These are phyloP conservation scores for Candida patagonica DNA, from an alignment of 805 yeast species.

Conservation along the genomic window DNA sequence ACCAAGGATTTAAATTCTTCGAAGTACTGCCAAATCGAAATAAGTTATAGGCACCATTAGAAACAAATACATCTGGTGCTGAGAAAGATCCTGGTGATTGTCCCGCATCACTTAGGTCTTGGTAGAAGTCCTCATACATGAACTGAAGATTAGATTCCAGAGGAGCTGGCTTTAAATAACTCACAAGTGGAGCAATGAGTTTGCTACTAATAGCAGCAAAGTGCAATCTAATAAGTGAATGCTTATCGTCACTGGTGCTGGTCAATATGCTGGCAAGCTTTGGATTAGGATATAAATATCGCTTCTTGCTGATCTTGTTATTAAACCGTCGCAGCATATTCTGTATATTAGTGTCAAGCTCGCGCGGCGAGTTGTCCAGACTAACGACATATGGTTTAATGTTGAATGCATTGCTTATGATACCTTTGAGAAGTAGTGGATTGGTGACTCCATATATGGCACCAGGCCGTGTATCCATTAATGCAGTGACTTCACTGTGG, in stretches of 20 bases:
- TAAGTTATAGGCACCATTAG: too few relatives aligned
- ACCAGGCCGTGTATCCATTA: slow-evolving; percentile 1
- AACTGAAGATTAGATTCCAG: slow-evolving; percentile 5
- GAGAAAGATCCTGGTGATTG: too few relatives aligned
- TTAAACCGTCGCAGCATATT: not conserved
- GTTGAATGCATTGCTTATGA: not conserved
- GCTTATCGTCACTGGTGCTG: slow-evolving; percentile 4
- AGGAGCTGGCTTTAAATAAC: slow-evolving; percentile 7
- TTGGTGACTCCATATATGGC: slow-evolving; percentile 20
- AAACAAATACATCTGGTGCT: too few relatives aligned
- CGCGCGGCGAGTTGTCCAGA: not conserved
- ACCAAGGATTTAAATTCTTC: too few relatives aligned
- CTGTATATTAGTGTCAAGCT: slow-evolving; percentile 1
- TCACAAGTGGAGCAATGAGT: slow-evolving; percentile 15
- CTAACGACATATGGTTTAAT: not conserved
- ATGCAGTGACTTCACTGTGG: slow-evolving; percentile 12
- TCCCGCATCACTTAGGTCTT: slow-evolving; percentile 3
- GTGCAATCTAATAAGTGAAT: slow-evolving; percentile 13
- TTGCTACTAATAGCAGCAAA: slow-evolving; percentile 16
- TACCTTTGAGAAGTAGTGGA: slow-evolving; percentile 16
- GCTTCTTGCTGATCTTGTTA: not conserved
- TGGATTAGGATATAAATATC: not conserved
- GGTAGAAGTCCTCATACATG: slow-evolving; percentile 8
- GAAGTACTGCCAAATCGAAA: too few relatives aligned
- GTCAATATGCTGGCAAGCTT: not conserved